Evolutionary conservation across 768 basidiomycete species (phyloP).

Genomic region (Tylopilus rubrobrunneus): DNA sequence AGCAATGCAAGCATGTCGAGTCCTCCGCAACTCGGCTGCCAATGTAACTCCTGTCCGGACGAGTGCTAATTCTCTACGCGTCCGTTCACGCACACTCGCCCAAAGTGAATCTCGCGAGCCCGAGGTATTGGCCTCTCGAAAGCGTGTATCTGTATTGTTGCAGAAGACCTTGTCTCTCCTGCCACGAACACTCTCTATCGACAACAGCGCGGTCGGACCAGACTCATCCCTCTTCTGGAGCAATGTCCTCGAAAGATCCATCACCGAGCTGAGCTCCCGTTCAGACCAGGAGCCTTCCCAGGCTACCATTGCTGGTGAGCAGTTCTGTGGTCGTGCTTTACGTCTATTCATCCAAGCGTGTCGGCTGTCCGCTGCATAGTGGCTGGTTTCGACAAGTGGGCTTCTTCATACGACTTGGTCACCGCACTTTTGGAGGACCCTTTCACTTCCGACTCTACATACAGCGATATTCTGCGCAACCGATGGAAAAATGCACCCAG

Average conservation of each 20-base stretch:
- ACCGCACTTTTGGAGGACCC: slow-evolving; percentile 72
- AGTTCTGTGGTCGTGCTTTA: not conserved
- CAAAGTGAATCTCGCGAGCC: not conserved
- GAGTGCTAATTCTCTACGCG: not conserved
- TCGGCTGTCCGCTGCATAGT: slow-evolving; percentile 37
- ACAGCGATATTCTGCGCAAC: slow-evolving; percentile 40
- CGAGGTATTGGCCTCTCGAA: slow-evolving; percentile 1
- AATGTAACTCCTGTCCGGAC: slow-evolving; percentile 1
- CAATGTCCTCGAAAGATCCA: slow-evolving; percentile 36
- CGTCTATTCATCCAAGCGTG: not conserved
- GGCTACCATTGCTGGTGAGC: slow-evolving; percentile 49
- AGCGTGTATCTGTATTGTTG: slow-evolving; percentile 42
- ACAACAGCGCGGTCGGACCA: slow-evolving; percentile 15
- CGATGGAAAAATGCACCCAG: slow-evolving; percentile 44
- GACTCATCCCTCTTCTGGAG: slow-evolving; percentile 47
- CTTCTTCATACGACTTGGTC: slow-evolving; percentile 55
- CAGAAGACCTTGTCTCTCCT: slow-evolving; percentile 47
- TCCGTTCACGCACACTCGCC: not conserved
- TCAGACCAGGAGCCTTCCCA: slow-evolving; percentile 31
- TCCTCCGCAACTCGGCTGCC: slow-evolving; percentile 10
- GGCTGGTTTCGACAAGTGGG: slow-evolving; percentile 50
- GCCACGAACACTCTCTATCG: slow-evolving; percentile 38
- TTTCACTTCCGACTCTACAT: slow-evolving; percentile 48
- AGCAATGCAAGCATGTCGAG: slow-evolving; percentile 22
- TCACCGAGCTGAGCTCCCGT: slow-evolving; percentile 28